Conservation (phyloP, 306 rosid genomes). For the Malus asiatica region DNA sequence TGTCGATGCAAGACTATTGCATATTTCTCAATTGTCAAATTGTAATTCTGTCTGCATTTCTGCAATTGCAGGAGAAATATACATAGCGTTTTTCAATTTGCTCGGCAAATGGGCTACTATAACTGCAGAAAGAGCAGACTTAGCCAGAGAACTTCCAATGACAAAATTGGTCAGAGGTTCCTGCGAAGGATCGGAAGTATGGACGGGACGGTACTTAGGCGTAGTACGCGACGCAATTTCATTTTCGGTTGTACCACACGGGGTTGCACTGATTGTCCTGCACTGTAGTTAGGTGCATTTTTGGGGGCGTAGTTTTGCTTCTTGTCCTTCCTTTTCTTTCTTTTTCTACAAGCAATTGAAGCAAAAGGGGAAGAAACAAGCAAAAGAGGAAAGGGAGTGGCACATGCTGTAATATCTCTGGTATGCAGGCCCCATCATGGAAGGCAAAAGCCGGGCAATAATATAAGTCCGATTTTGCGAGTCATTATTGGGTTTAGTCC, state of each 20-base stretch:
- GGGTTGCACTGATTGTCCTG: constrained; percentile 55
- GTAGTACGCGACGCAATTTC: constrained; percentile 29
- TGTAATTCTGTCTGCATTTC: neutral
- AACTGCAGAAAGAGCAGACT: constrained; percentile 37
- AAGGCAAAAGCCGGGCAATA: neutral
- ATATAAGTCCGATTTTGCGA: too few species aligned
- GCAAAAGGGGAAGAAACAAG: neutral
- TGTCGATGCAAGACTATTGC: neutral
- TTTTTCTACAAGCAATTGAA: neutral
- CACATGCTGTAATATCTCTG: neutral
- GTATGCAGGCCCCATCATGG: neutral
- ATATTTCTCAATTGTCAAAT: neutral
- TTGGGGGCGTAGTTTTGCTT: neutral
- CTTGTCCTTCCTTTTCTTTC: neutral
- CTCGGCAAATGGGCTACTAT: constrained; percentile 25
- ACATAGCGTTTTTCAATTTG: constrained; percentile 70
- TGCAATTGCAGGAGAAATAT: constrained; percentile 47
- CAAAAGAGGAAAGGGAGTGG: neutral
- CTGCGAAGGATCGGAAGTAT: constrained; percentile 52
- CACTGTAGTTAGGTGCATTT: constrained; percentile 18
- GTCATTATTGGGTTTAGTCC: too few species aligned
- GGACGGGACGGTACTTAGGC: constrained; percentile 48
- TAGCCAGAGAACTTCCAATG: constrained; percentile 38
- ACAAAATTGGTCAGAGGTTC: constrained; percentile 12
- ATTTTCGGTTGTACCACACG: constrained; percentile 40